These are phyloP conservation scores for Tilletia horrida DNA, from an alignment of 1,284 basidiomycete genomes.

Conservation along the genomic window DNA sequence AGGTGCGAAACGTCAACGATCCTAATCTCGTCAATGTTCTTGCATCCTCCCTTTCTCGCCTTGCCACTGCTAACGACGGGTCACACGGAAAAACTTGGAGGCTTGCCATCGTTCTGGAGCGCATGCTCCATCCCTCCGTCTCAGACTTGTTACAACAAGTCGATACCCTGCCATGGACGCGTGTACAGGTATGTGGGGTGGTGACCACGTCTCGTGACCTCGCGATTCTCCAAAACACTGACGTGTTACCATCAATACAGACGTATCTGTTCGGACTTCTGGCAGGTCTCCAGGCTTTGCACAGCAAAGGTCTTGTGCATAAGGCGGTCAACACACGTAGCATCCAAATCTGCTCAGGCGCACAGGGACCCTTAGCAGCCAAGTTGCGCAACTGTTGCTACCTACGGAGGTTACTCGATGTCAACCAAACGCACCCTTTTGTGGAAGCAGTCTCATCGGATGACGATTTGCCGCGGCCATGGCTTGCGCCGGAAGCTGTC, in stretches of 20 bases:
- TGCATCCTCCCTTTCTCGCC: slow-evolving; percentile 30
- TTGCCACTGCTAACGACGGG: neutral
- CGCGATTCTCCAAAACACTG: neutral
- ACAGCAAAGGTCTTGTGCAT: slow-evolving; percentile 44
- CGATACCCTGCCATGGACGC: slow-evolving; percentile 38
- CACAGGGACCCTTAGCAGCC: slow-evolving; percentile 21
- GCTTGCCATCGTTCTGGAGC: slow-evolving; percentile 38
- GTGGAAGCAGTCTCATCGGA: slow-evolving; percentile 26
- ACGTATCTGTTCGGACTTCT: slow-evolving; percentile 36
- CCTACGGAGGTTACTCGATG: slow-evolving; percentile 38
- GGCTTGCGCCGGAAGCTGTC: slow-evolving; percentile 48
- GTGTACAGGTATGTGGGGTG: slow-evolving; percentile 28
- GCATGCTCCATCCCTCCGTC: slow-evolving; percentile 28
- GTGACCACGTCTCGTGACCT: neutral
- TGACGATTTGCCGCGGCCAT: slow-evolving; percentile 32
- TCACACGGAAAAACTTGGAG: slow-evolving; percentile 30
- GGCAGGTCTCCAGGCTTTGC: slow-evolving; percentile 42
- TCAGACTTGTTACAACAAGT: slow-evolving; percentile 38
- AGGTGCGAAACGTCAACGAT: slow-evolving; percentile 35
- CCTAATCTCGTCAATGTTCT: slow-evolving; percentile 40
- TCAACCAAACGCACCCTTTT: slow-evolving; percentile 47
- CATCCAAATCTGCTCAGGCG: slow-evolving; percentile 25
- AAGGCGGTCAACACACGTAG: slow-evolving; percentile 33
- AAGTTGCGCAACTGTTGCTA: slow-evolving; percentile 38
- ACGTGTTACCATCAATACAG: neutral